A percentile compares a stretch with the other conserved stretches of the same genome.
These are phyloP conservation scores for Dioscorea zingiberensis DNA, from an alignment of 106 monocot genomes.

Conservation along the genomic window DNA sequence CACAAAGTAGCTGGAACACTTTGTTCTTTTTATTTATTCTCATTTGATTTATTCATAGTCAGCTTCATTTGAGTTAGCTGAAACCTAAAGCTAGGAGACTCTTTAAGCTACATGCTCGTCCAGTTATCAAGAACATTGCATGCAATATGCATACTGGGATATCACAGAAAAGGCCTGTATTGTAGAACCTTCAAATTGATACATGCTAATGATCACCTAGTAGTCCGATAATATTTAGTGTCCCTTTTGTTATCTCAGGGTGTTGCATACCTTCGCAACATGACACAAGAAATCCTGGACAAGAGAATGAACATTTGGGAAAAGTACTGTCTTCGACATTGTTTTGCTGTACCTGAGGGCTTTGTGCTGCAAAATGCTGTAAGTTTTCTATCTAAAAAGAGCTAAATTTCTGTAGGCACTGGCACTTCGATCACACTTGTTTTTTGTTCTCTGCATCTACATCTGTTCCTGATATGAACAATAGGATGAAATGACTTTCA, in stretches of 20 bases:
- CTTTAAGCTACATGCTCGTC: too few relatives aligned
- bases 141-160: too few relatives aligned
- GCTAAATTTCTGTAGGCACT: background rate
- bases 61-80: too few relatives aligned
- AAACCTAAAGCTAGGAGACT: too few relatives aligned
- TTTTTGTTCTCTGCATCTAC: background rate
- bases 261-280: slow-evolving; percentile 32
- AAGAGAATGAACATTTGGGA: slow-evolving; percentile 62
- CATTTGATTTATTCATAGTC: background rate
- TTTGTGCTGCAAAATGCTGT: slow-evolving; percentile 47
- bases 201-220: too few relatives aligned
- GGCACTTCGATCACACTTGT: background rate
- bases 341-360: slow-evolving; percentile 73
- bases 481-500: too few relatives aligned
- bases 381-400: slow-evolving; percentile 16
- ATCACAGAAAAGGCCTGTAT: too few relatives aligned
- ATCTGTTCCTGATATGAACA: background rate
- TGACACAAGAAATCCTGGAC: slow-evolving; percentile 40
- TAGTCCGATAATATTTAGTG: too few relatives aligned
- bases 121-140: too few relatives aligned
- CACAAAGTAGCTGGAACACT: too few relatives aligned
- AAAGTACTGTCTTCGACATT: slow-evolving; percentile 59
- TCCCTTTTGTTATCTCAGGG: slow-evolving; percentile 26
- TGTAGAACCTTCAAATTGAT: too few relatives aligned
- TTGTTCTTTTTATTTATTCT: slow-evolving; percentile 1